Base-by-base conservation (phyloP, 768 basidiomycete species). In the Xerocomus brunneocitrinus region DNA sequence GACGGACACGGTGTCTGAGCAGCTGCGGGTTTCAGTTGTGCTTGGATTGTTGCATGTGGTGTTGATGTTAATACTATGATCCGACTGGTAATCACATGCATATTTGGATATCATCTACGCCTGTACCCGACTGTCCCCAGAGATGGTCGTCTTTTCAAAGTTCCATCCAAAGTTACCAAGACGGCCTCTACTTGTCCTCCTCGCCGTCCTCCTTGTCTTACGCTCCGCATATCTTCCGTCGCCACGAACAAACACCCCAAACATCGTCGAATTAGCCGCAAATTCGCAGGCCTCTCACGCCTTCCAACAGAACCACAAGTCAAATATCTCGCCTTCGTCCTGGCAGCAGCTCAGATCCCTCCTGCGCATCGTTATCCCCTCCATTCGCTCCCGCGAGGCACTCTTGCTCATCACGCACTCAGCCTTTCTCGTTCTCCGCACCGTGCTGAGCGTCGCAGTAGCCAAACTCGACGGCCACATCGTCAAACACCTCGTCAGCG, bases 391-490 rank as follows among this genome's bases (percentile, higher is more conserved):
- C 2, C 85, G 84, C 58, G 93, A 98, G 62, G 76, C 85, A 0
- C 73, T 85, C 31, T 76, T 97, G 34, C 76, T 98, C 16, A 69
- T 80, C 7, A 67, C 86, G 0, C 95, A 98, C 70, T 91, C 91
- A 0, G 79, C 79, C 52, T 98, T 98, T 70, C 79, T 98, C 49
- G 79, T 98, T 2, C 70, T 90, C 25, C 74, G 95, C 36, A 97
- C 95, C 0, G 80, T 95, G 3, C 77, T 98, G 22, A 94, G 91
- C 60, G 82, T 98, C 4, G 81, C 82, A 6, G 95, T 95, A 0
- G 95, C 95, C 3, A 77, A 82, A 47, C 74, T 98, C 2, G 95
- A 98, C 63, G 95, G 95, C 12, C 74, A 84, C 49, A 89, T 98
- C 58, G 95, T 95, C 3, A 73, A 90, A 47, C 89, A 94, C 68